A percentile compares a stretch with the other conserved stretches of the same genome.
Evolutionary conservation across 305 asterid species (phyloP).

Genomic region (Ilex paraguariensis): DNA sequence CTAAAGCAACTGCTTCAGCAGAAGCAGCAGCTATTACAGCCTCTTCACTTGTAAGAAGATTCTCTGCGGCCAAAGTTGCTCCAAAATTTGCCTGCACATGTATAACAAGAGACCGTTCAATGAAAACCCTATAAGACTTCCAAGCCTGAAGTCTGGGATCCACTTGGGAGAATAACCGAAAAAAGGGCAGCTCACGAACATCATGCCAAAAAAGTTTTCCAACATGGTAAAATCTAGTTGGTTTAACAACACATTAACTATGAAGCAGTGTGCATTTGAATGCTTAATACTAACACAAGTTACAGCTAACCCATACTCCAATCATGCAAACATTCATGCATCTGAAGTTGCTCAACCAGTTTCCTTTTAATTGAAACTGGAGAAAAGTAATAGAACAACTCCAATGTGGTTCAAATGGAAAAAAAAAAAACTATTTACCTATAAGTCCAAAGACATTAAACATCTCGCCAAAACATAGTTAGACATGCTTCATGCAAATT

Average conservation of each 20-base stretch:
- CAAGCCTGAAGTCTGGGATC: slow-evolving; percentile 4
- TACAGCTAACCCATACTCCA: too few relatives aligned
- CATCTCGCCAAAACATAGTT: too few relatives aligned
- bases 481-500: too few relatives aligned
- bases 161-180: slow-evolving; percentile 5
- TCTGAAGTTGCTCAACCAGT: too few relatives aligned
- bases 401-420: too few relatives aligned
- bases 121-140: not conserved
- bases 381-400: too few relatives aligned
- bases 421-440: too few relatives aligned
- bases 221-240: not conserved
- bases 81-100: slow-evolving; percentile 46
- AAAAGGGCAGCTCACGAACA: not conserved
- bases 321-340: too few relatives aligned
- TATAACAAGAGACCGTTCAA: not conserved
- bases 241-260: too few relatives aligned
- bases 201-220: slow-evolving; percentile 1
- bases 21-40: slow-evolving; percentile 85
- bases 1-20: slow-evolving; percentile 87
- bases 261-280: too few relatives aligned
- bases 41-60: slow-evolving; percentile 65
- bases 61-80: slow-evolving; percentile 40
- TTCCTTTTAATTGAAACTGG: too few relatives aligned
- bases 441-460: not conserved
- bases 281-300: too few relatives aligned